These are phyloP conservation scores for Pythium vanterpoolii DNA, from an alignment of 352 stramenopile genomes.

Conservation along the genomic window DNA sequence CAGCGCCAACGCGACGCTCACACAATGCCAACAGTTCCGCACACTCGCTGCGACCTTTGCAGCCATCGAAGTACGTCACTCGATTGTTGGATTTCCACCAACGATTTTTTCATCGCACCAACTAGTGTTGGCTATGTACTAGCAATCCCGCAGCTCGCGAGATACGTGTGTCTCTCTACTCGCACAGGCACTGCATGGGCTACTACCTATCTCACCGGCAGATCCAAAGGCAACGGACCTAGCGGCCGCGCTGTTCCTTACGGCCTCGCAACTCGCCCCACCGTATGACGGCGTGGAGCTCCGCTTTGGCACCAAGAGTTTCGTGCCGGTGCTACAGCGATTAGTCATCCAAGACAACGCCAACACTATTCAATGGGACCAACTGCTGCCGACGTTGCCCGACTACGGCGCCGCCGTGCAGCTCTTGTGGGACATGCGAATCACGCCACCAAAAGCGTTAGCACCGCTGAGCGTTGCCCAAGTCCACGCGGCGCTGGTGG, in stretches of 20 bases:
- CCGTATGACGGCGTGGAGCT: constrained; percentile 71
- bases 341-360: constrained; percentile 19
- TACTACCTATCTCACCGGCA: constrained; percentile 30
- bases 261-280: constrained; percentile 63
- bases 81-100: not conserved
- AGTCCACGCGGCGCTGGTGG: constrained; percentile 54
- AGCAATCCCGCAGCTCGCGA: constrained; percentile 56
- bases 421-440: constrained; percentile 11
- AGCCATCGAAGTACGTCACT: constrained; percentile 41
- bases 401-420: constrained; percentile 23
- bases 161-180: constrained; percentile 47
- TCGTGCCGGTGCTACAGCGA: constrained; percentile 51
- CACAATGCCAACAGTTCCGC: constrained; percentile 23
- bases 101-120: not conserved
- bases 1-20: not conserved
- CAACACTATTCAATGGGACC: constrained; percentile 23
- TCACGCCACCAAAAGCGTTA: not conserved
- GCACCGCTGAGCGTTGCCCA: constrained; percentile 33
- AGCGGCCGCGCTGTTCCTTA: constrained; percentile 62
- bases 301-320: constrained; percentile 62
- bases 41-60: constrained; percentile 46
- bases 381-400: constrained; percentile 28
- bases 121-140: not conserved
- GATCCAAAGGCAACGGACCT: constrained; percentile 18
- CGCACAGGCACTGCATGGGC: constrained; percentile 35